phyloP scores from a whole-genome alignment of 441 rosid genomes.

The Iberis amara region DNA sequence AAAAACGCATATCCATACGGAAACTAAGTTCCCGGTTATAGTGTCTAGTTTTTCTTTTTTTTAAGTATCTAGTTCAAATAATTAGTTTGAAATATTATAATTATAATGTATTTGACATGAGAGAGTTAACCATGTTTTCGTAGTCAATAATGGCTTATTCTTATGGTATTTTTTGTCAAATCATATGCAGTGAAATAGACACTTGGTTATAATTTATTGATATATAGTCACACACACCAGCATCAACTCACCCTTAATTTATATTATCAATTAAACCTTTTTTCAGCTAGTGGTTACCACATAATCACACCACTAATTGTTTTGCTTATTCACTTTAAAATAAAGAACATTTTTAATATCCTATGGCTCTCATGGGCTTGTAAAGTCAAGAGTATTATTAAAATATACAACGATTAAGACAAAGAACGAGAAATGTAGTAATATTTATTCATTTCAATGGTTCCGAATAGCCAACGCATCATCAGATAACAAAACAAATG shows the following conservation, averaged over 20 bases:
- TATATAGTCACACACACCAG: not conserved
- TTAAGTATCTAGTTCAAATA: no score
- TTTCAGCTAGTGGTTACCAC: constrained; percentile 26
- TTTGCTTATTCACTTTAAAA: not conserved
- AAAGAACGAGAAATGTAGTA: not conserved
- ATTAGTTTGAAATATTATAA: no score
- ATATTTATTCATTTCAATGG: constrained; percentile 25
- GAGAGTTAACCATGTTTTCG: not conserved
- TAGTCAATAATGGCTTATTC: not conserved
- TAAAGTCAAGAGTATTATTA: not conserved
- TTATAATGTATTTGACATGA: not conserved
- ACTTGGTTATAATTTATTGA: constrained; percentile 13
- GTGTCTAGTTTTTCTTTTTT: no score
- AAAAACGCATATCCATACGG: no score
- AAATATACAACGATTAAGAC: not conserved
- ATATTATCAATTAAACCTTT: not conserved
- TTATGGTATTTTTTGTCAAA: constrained; percentile 4
- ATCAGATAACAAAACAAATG: constrained; percentile 25
- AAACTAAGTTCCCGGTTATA: no score
- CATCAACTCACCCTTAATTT: constrained; percentile 19
- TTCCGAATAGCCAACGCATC: constrained; percentile 1
- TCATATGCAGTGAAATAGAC: constrained; percentile 18
- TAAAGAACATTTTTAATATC: constrained; percentile 2
- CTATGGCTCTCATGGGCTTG: constrained; percentile 14
- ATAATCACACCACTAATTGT: not conserved